Conservation (phyloP, 805 yeast genomes). For the Scheffersomyces spartinae region DNA sequence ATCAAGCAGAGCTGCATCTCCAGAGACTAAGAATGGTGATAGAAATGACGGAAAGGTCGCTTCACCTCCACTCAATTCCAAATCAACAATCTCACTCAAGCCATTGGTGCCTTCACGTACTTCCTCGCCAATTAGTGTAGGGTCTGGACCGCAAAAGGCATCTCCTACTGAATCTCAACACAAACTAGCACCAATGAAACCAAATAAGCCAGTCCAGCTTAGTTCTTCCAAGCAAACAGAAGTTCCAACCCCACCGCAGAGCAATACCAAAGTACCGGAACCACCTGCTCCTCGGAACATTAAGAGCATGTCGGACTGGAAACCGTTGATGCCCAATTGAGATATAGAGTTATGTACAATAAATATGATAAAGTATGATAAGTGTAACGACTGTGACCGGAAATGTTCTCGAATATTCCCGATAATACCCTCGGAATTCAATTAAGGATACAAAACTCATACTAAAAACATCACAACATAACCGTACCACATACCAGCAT, state of each 20-base stretch:
- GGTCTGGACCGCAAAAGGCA: constrained; percentile 1
- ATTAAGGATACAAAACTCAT: too few species aligned
- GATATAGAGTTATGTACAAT: too few species aligned
- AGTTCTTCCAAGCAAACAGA: constrained; percentile 8
- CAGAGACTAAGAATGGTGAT: constrained; percentile 1
- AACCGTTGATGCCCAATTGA: constrained; percentile 38
- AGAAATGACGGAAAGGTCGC: constrained; percentile 3
- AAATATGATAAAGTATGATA: too few species aligned
- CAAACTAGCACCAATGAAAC: constrained; percentile 21
- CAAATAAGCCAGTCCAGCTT: constrained; percentile 22
- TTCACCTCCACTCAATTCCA: constrained; percentile 5
- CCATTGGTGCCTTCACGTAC: constrained; percentile 10
- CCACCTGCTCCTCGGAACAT: constrained; percentile 7
- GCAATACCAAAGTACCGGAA: constrained; percentile 5
- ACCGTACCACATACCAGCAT: too few species aligned
- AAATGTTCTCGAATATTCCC: too few species aligned
- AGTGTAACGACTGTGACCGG: too few species aligned
- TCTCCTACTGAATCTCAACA: constrained; percentile 1
- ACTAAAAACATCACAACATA: too few species aligned
- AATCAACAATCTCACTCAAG: constrained; percentile 14
- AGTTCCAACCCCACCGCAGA: background rate
- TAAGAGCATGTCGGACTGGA: constrained; percentile 35
- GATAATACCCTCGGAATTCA: too few species aligned
- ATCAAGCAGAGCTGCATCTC: constrained; percentile 2
- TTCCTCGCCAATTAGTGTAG: constrained; percentile 1